These are phyloP conservation scores for Crucibulum laeve DNA, from an alignment of 768 basidiomycete genomes.

Conservation along the genomic window DNA sequence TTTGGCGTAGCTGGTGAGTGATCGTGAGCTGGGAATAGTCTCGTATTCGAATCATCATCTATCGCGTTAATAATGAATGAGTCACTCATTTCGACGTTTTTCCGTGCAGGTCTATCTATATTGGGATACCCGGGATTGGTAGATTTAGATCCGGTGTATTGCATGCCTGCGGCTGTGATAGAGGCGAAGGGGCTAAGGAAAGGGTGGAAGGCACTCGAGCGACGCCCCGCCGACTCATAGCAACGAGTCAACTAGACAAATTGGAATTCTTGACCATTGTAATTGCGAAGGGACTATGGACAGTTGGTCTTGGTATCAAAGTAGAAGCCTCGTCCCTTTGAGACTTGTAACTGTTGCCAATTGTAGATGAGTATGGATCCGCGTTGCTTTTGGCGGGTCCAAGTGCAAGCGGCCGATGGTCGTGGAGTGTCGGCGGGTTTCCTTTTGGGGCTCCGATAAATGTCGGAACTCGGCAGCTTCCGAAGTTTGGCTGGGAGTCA, in stretches of 20 bases:
- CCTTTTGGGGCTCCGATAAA: too few relatives aligned
- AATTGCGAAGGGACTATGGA: background rate
- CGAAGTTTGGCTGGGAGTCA: too few relatives aligned
- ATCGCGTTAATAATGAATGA: too few relatives aligned
- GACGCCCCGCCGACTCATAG: conserved; percentile 10
- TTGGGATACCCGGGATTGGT: conserved; percentile 81
- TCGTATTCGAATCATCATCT: background rate
- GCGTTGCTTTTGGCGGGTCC: too few relatives aligned
- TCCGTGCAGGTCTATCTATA: conserved; percentile 69
- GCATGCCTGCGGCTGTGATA: conserved; percentile 84
- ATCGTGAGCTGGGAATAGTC: background rate
- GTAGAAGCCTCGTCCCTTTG: too few relatives aligned
- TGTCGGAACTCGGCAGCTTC: too few relatives aligned
- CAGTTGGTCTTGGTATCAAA: too few relatives aligned
- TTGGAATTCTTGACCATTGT: background rate
- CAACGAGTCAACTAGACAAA: conserved; percentile 4
- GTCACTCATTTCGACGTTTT: background rate
- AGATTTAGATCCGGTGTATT: conserved; percentile 92
- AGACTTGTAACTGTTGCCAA: too few relatives aligned
- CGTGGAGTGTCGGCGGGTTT: too few relatives aligned
- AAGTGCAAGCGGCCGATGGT: too few relatives aligned
- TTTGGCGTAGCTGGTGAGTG: conserved; percentile 83
- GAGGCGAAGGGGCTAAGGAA: conserved; percentile 67
- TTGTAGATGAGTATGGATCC: too few relatives aligned
- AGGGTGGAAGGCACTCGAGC: conserved; percentile 53